A percentile compares a stretch with the other conserved stretches of the same genome.
Evolutionary conservation across 345 rosid genomes (phyloP).

Genomic region (Populus simonii): DNA sequence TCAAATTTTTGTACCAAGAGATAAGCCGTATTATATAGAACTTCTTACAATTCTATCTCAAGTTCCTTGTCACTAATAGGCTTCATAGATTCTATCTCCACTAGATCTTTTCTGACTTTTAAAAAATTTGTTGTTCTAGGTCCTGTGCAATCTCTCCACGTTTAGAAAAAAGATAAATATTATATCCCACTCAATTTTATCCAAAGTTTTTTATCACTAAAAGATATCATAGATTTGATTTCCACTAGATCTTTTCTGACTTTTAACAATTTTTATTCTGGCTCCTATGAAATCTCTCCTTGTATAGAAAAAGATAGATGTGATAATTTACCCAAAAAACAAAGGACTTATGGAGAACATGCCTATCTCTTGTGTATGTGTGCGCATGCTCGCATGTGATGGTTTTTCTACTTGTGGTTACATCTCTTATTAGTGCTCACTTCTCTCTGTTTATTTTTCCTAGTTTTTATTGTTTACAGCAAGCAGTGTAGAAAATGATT

Average conservation of each 20-base stretch:
- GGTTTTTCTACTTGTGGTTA: neutral
- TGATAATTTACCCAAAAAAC: neutral
- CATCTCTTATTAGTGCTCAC: neutral
- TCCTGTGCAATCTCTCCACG: neutral
- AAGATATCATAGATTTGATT: neutral
- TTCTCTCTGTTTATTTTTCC: neutral
- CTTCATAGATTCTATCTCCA: neutral
- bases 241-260: neutral
- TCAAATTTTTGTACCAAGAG: neutral
- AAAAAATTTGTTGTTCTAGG: neutral
- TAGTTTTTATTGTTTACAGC: neutral
- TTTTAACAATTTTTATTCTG: neutral
- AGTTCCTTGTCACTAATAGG: neutral
- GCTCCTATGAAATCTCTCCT: neutral
- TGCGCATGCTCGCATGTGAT: neutral
- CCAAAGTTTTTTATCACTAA: neutral
- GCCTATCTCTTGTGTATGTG: neutral
- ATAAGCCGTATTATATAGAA: neutral
- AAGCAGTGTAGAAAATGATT: neutral
- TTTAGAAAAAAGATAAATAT: neutral
- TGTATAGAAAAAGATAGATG: neutral
- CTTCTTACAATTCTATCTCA: neutral
- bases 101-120: neutral
- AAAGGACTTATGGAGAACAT: neutral
- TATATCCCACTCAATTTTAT: neutral